Percentiles rank a stretch among this genome's conserved stretches.
Conservation (phyloP, 2,329 filamentous ascomycete genomes). For the Aureobasidium lini region DNA sequence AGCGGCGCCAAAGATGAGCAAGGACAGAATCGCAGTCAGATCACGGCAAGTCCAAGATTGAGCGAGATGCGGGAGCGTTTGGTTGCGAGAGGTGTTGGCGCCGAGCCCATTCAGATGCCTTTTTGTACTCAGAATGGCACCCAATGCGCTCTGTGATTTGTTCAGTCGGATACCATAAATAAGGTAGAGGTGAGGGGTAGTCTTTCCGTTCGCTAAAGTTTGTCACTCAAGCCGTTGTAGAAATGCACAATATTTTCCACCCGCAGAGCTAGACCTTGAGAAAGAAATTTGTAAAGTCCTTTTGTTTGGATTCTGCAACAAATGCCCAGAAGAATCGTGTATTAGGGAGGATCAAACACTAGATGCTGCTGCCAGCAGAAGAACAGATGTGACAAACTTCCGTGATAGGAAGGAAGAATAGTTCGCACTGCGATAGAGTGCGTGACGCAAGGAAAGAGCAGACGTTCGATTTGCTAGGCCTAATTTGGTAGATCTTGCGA, state of each 20-base stretch:
- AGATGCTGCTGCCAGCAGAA: too few species aligned
- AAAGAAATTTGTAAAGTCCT: too few species aligned
- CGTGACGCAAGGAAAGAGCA: background rate
- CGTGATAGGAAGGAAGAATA: too few species aligned
- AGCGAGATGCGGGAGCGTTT: slow-evolving; percentile 71
- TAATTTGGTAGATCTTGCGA: background rate
- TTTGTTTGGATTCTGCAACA: too few species aligned
- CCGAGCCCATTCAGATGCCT: slow-evolving; percentile 62
- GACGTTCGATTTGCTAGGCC: background rate
- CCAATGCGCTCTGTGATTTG: slow-evolving; percentile 32
- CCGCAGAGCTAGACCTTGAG: too few species aligned
- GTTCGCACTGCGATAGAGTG: background rate
- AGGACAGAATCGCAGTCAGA: slow-evolving; percentile 63
- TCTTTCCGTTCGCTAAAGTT: too few species aligned
- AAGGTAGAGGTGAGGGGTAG: background rate
- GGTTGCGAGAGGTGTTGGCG: slow-evolving; percentile 58
- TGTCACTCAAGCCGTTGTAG: too few species aligned
- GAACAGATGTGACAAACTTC: too few species aligned
- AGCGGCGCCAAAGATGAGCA: slow-evolving; percentile 58
- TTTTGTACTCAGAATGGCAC: slow-evolving; percentile 60
- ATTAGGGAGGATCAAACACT: too few species aligned
- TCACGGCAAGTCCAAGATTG: slow-evolving; percentile 61
- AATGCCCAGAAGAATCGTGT: too few species aligned
- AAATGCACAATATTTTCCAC: too few species aligned
- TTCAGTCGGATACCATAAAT: background rate